Evolutionary conservation across 176 grass and related monocot species (phyloP).

Genomic region (Triticum monococcum): DNA sequence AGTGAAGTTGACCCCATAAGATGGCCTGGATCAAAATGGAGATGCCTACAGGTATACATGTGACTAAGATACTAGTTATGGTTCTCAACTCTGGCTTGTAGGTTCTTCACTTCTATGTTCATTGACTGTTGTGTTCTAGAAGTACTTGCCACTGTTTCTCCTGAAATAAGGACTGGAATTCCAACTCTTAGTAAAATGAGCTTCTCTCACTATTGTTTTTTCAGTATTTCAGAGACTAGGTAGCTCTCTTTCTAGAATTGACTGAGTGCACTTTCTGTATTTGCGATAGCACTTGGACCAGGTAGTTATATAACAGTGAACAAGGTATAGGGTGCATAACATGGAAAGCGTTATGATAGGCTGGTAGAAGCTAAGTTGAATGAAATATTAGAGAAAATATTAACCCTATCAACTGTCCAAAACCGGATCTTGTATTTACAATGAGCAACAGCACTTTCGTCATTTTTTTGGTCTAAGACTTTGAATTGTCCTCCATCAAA

Average conservation of each 20-base stretch:
- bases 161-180: not conserved
- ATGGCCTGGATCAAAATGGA: slow-evolving; percentile 99
- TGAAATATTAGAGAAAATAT: not conserved
- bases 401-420: not conserved
- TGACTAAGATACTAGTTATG: not conserved
- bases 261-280: not conserved
- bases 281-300: not conserved
- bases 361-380: not conserved
- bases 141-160: not conserved
- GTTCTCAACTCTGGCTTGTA: not conserved
- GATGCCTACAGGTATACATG: slow-evolving; percentile 73
- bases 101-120: not conserved
- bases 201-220: not conserved
- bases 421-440: not conserved
- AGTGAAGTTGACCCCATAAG: slow-evolving; percentile 65
- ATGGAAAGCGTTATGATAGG: not conserved
- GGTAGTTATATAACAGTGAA: not conserved
- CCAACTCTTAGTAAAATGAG: not conserved
- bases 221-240: not conserved
- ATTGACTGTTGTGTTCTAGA: not conserved
- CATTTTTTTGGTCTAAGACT: not conserved
- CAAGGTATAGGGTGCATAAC: not conserved
- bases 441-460: not conserved
- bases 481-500: not conserved
- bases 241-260: not conserved